Conservation (phyloP, 768 basidiomycete species). For the Wakefieldia striispora region DNA sequence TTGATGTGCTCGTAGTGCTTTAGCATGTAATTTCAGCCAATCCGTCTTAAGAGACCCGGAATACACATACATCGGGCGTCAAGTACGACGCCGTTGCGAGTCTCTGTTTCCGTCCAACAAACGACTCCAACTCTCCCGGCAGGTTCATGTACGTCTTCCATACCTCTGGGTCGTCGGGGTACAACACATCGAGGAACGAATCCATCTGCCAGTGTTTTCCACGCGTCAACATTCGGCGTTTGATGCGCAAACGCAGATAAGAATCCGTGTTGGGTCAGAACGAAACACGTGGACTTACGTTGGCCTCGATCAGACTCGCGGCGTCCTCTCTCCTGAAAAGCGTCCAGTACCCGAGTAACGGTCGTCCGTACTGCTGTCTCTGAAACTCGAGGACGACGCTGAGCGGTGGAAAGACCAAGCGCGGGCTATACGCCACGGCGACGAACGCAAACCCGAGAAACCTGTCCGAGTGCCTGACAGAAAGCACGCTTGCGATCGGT, state of each 20-base stretch:
- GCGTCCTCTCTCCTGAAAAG: constrained; percentile 34
- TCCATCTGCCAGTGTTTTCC: constrained; percentile 31
- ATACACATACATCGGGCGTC: constrained; percentile 29
- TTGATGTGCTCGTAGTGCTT: constrained; percentile 31
- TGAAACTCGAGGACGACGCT: constrained; percentile 25
- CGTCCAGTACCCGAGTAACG: constrained; percentile 43
- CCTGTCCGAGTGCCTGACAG: constrained; percentile 38
- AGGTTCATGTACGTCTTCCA: constrained; percentile 37
- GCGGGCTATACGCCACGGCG: constrained; percentile 33
- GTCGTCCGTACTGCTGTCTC: constrained; percentile 32
- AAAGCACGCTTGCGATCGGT: constrained; percentile 33
- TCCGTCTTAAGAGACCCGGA: neutral
- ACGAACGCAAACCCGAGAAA: constrained; percentile 41
- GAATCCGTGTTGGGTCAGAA: neutral
- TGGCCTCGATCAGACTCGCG: constrained; percentile 30
- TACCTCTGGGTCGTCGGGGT: constrained; percentile 32
- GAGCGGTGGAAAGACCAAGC: constrained; percentile 26
- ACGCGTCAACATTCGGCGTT: no score
- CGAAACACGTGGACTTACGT: constrained; percentile 24
- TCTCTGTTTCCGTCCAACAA: constrained; percentile 22
- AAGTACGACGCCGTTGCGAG: constrained; percentile 30
- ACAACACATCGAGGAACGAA: constrained; percentile 36
- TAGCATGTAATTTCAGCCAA: neutral
- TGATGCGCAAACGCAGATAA: no score
- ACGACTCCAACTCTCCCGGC: constrained; percentile 34